Percentiles rank a stretch among this genome's conserved stretches.
Evolutionary conservation across 768 basidiomycete species (phyloP).

Genomic region (Phylloporus scabripes): DNA sequence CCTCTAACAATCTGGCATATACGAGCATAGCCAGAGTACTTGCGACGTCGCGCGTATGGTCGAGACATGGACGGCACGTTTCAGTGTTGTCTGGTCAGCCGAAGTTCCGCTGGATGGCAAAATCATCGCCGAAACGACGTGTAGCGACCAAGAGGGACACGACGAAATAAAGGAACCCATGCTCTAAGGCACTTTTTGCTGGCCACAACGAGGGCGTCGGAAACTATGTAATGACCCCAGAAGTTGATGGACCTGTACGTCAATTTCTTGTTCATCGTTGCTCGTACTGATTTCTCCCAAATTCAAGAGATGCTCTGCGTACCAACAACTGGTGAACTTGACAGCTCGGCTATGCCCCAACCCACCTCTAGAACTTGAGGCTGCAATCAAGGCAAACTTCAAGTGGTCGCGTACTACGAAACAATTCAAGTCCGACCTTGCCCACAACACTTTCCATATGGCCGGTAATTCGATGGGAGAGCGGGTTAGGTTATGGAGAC

Average conservation of each 20-base stretch:
- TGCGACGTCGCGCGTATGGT: no score
- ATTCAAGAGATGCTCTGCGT: conserved; percentile 15
- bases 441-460: conserved; percentile 13
- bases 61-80: no score
- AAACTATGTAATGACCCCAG: conserved; percentile 11
- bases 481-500: no score
- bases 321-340: conserved; percentile 17
- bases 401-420: conserved; percentile 14
- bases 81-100: no score
- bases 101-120: no score
- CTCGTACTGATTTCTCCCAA: neutral
- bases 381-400: conserved; percentile 20
- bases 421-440: conserved; percentile 7
- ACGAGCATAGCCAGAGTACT: no score
- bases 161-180: no score
- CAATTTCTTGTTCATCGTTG: neutral
- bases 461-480: conserved; percentile 2
- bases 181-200: no score
- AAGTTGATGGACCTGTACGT: conserved; percentile 11
- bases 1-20: no score
- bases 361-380: conserved; percentile 15
- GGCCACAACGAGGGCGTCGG: conserved; percentile 16
- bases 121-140: no score
- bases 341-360: conserved; percentile 18
- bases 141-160: no score